Percentiles rank a stretch among this genome's conserved stretches.
These are phyloP conservation scores for Zygoascus bituminiphila DNA, from an alignment of 805 yeast species.

Conservation along the genomic window DNA sequence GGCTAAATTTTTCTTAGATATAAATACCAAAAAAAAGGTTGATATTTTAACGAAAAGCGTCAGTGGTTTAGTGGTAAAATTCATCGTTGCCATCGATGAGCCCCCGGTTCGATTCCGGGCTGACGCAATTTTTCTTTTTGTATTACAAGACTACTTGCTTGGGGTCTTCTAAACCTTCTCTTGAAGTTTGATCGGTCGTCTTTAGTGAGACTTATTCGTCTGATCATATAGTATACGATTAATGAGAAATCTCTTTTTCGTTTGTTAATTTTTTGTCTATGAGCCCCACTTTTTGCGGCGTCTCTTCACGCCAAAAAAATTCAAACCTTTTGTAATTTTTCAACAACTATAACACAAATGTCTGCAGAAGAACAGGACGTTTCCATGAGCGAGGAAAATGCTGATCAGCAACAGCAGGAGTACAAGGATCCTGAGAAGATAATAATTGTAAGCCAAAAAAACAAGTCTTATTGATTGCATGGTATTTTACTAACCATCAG, in stretches of 20 bases:
- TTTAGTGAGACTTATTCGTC: too few species aligned
- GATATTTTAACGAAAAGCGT: too few species aligned
- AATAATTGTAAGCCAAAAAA: slow-evolving; percentile 20
- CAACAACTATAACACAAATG: slow-evolving; percentile 3
- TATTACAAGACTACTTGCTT: background rate
- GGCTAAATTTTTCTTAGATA: too few species aligned
- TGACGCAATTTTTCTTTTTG: slow-evolving; percentile 35
- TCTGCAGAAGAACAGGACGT: slow-evolving; percentile 12
- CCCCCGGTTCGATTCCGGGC: slow-evolving; percentile 58
- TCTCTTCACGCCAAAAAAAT: background rate
- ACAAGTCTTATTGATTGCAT: background rate
- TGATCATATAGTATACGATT: too few species aligned
- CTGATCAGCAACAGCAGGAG: slow-evolving; percentile 9
- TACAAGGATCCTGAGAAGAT: slow-evolving; percentile 25
- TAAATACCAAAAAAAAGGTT: too few species aligned
- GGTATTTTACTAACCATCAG: background rate
- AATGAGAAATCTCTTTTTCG: too few species aligned
- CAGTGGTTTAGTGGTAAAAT: slow-evolving; percentile 51
- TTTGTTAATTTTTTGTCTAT: too few species aligned
- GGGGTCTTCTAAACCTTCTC: too few species aligned
- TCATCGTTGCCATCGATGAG: slow-evolving; percentile 51
- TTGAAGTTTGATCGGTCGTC: too few species aligned
- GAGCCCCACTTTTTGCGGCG: background rate
- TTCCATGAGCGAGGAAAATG: slow-evolving; percentile 10
- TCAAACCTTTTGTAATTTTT: background rate